Evolutionary conservation across 1,284 basidiomycete genomes (phyloP), one percentile per base, ranked within the genome.

Genomic region (Cystobasidium sp.): DNA sequence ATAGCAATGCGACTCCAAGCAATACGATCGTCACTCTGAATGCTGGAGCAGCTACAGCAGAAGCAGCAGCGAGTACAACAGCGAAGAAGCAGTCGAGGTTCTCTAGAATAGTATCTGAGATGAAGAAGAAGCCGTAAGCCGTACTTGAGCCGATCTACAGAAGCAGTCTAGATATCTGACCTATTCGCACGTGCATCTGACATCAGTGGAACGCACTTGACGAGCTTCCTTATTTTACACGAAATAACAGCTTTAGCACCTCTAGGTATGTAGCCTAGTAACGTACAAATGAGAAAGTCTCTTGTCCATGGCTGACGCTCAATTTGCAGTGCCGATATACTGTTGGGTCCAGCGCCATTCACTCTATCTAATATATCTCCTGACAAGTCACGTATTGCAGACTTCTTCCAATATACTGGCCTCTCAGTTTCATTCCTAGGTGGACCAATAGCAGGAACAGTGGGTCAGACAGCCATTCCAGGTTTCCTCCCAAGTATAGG

Each of bases 351-450:
- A 5, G 10, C 44, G 10, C 31, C 9, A 39, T 12, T 16, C 49
- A 10, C 44, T 37, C 63, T 5, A 3, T 7, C 6, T 8, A 46
- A 55, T 47, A 5, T 37, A 43, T 14, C 47, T 49, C 20, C 55
- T 39, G 5, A 58, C 59, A 22, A 53, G 22, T n/a, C 8, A 37
- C 22, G 22, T 56, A 9, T 24, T 31, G 22, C 53, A 73, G 70
- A 73, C 63, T 73, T 73, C 63, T 73, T 73, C 53, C 70, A 73
- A 58, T 73, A 61, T 61, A 73, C 70, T 3, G 70, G 58, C 9
- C 44, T 73, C 14, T 73, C 70, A 5, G 70, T 61, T 10, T 62
- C 56, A 14, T 73, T 73, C 44, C 43, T 73, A 43, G 70, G 70
- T 39, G 70, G 70, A n/a, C 70, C 70, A 16, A 65, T 73, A 51